Conservation (phyloP, 2,329 filamentous ascomycete genomes). For the Lecanoromycetidae sp. region DNA sequence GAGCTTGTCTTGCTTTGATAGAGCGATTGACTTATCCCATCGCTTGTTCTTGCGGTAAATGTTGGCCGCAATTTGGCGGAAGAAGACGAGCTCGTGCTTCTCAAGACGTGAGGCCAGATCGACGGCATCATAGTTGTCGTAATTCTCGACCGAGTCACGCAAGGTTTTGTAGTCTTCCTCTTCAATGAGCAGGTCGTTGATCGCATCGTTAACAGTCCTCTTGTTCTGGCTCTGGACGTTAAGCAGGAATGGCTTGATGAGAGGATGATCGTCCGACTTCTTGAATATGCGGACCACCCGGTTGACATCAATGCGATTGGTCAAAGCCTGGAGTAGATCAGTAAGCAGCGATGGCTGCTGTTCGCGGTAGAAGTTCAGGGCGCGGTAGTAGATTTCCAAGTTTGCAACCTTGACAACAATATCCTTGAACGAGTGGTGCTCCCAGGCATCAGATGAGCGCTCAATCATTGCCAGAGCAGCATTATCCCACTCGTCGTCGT, state of each 20-base stretch:
- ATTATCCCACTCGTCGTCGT: slow-evolving; percentile 98
- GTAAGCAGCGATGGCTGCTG: slow-evolving; percentile 92
- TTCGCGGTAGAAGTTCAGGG: slow-evolving; percentile 92
- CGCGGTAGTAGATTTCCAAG: slow-evolving; percentile 96
- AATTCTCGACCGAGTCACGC: slow-evolving; percentile 93
- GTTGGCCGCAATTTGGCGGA: slow-evolving; percentile 93
- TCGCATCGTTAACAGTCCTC: slow-evolving; percentile 92
- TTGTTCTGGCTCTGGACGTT: slow-evolving; percentile 97
- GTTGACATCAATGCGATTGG: slow-evolving; percentile 92
- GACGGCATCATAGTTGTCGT: slow-evolving; percentile 96
- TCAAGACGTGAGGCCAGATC: slow-evolving; percentile 85
- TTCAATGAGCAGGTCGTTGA: slow-evolving; percentile 94
- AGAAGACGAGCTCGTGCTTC: slow-evolving; percentile 97
- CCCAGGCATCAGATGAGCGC: slow-evolving; percentile 92
- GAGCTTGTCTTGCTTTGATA: slow-evolving; percentile 98
- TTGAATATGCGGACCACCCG: slow-evolving; percentile 99
- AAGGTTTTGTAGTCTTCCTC: slow-evolving; percentile 99
- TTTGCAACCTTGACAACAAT: slow-evolving; percentile 96
- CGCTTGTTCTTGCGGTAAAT: slow-evolving; percentile 99
- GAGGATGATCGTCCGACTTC: slow-evolving; percentile 91
- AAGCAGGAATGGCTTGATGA: slow-evolving; percentile 97
- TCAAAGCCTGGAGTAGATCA: slow-evolving; percentile 84
- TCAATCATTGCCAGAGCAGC: slow-evolving; percentile 96
- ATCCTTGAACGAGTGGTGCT: slow-evolving; percentile 99
- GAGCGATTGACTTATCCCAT: slow-evolving; percentile 96